Conservation (phyloP, 495 filamentous ascomycete genomes). For the Penicillium coffeae region DNA sequence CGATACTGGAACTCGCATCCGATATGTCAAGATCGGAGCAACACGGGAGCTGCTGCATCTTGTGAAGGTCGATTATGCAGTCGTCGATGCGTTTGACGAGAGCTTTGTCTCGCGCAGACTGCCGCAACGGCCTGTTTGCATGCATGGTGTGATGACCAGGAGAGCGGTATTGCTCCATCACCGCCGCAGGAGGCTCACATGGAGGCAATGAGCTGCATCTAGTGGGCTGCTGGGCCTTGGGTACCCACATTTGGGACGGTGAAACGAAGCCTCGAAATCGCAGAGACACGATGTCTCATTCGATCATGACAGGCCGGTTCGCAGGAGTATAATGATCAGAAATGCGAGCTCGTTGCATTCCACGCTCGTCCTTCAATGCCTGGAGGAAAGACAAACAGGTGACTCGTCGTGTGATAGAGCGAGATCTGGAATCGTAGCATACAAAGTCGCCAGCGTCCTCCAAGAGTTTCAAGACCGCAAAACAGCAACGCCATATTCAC, state of each 20-base stretch:
- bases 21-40: not conserved
- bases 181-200: constrained; percentile 59
- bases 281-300: constrained; percentile 14
- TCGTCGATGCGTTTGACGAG: not conserved
- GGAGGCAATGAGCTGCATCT: constrained; percentile 10
- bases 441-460: not conserved
- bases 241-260: constrained; percentile 31
- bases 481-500: not conserved
- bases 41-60: not conserved
- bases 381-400: not conserved
- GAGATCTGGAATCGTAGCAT: not conserved
- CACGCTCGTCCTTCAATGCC: no score
- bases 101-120: constrained; percentile 11
- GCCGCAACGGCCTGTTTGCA: constrained; percentile 33
- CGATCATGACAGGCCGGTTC: no score
- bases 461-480: not conserved
- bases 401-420: not conserved
- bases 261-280: constrained; percentile 38
- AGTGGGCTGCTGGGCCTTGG: constrained; percentile 21
- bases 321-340: no score
- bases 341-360: no score
- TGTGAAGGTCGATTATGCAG: not conserved
- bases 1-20: not conserved
- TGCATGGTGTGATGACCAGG: constrained; percentile 6
- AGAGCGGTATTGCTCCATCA: constrained; percentile 33